Evolutionary conservation across 768 basidiomycete genomes (phyloP), one percentile per base, ranked within the genome.

Genomic region (Mycena galericulata): DNA sequence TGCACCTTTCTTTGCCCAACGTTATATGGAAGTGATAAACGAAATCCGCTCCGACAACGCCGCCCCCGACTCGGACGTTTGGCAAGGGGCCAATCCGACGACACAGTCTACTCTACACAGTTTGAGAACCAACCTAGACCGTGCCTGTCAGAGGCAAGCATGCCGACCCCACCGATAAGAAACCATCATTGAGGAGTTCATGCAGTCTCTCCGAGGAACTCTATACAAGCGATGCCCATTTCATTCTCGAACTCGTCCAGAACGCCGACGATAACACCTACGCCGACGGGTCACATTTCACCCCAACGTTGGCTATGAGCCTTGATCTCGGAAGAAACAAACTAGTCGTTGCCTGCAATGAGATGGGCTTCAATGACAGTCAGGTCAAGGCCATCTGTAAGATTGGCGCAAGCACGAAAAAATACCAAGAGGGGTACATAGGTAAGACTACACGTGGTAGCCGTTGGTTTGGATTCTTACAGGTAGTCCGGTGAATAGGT

Each of bases 401-500:
- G 34, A 60, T 60, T 17, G 58, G 58, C 29, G 46, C 58, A 9
- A 60, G 58, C 46, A 60, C 58, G 9, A 60, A 60, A 46, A 60
- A 60, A n/a, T 20, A 47, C n/a, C 46, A 47, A 22, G 5, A 26
- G 36, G 58, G 58, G 24, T 60, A 60, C 27, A 60, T 60, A 4
- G 58, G 58, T 60, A 22, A 34, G 38, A 11, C n/a, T 30, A 47
- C 2, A 60, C 47, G 2, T 29, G n/a, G 27, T 20, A n/a, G n/a
- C n/a, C n/a, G 1, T 43, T 32, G 24, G 10, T n/a, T n/a, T 59
- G 8, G 22, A 24, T n/a, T n/a, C n/a, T n/a, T n/a, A n/a, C n/a
- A n/a, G n/a, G n/a, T n/a, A n/a, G n/a, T n/a, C n/a, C n/a, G n/a
- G n/a, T n/a, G n/a, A n/a, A n/a, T n/a, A 60, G 58, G 58, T 12